These are phyloP conservation scores for Atalantia buxifolia DNA, from an alignment of 345 rosid genomes.

Conservation along the genomic window DNA sequence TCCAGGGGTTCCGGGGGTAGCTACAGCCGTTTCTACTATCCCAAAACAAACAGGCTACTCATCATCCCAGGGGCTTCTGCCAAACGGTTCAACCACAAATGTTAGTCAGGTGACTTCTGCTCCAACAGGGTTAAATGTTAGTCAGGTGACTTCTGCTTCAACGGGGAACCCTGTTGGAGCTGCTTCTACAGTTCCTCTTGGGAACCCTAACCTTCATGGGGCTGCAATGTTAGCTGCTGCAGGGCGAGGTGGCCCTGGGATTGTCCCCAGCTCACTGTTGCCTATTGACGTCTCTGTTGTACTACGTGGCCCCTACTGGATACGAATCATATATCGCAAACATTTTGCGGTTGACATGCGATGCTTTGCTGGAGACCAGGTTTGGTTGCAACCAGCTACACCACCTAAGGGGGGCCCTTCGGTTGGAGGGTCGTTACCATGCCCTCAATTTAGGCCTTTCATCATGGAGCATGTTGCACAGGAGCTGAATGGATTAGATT, in stretches of 20 bases:
- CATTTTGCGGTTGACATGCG: slow-evolving; percentile 98
- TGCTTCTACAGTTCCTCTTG: slow-evolving; percentile 50
- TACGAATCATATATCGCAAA: slow-evolving; percentile 90
- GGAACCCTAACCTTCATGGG: slow-evolving; percentile 60
- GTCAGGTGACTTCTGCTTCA: slow-evolving; percentile 45
- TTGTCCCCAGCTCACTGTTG: slow-evolving; percentile 93
- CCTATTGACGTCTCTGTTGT: slow-evolving; percentile 99
- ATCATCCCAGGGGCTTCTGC: slow-evolving; percentile 56
- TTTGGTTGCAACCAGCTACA: slow-evolving; percentile 99
- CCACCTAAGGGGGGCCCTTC: slow-evolving; percentile 94
- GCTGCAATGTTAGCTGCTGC: slow-evolving; percentile 80
- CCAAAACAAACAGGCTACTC: slow-evolving; percentile 63
- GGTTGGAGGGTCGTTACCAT: slow-evolving; percentile 93
- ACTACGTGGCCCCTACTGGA: slow-evolving; percentile 98
- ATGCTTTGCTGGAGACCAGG: slow-evolving; percentile 99
- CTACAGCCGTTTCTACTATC: slow-evolving; percentile 43
- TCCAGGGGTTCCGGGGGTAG: slow-evolving; percentile 53
- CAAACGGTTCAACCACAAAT: slow-evolving; percentile 42
- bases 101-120: slow-evolving; percentile 47
- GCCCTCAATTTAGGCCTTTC: slow-evolving; percentile 99
- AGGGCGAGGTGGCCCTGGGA: slow-evolving; percentile 94
- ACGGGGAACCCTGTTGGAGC: slow-evolving; percentile 47
- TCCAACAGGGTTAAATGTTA: slow-evolving; percentile 24
- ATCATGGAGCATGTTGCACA: slow-evolving; percentile 99
- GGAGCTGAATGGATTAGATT: slow-evolving; percentile 88